Evolutionary conservation across 371 early-diverging fungal species (phyloP), one percentile per base, ranked within the genome.

Genomic region (Mortierella sp.): DNA sequence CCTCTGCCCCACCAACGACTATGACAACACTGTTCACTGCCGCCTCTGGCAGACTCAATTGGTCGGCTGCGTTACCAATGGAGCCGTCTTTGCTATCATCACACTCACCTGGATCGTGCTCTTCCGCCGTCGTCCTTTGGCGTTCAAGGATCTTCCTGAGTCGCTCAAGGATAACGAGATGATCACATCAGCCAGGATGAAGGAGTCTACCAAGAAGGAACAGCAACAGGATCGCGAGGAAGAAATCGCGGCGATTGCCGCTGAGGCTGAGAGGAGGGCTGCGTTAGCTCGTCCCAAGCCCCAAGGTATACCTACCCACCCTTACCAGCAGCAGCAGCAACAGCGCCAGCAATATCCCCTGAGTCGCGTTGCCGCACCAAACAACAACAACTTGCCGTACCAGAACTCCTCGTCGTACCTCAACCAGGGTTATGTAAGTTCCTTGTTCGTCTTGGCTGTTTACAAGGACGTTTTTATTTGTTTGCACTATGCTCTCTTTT

Each of bases 11-110:
- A 81, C 85, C 31, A n/a, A 72, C 28, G 16, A 40, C 3, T 69
- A 59, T n/a, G 80, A 81, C 55, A 46, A 37, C 14, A 71, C 44
- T 10, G 37, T 85, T 40, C 81, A 67, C 13, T 85, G 85, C 57
- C 81, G 85, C 0, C 55, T 81, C 10, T 85, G 85, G 85, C 85
- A 85, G 72, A 40, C 75, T 24, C 73, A 78, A 57, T 14, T 85
- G n/a, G 69, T 85, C 24, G 85, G 79, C 14, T 78, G 78, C 43
- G 71, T 74, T 0, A 70, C 69, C 64, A 78, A 81, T 46, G 79
- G 78, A 4, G 72, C 71, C 59, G 34, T 76, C 73, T 85, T 81
- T 46, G 61, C 71, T 3, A 37, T 75, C 16, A 34, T 73, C 13
- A 70, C 81, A 21, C 75, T 85, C 37, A 24, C 78, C 31, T 85